phyloP scores from a whole-genome alignment of 768 basidiomycete species.

The Psilocybe azurescens region DNA sequence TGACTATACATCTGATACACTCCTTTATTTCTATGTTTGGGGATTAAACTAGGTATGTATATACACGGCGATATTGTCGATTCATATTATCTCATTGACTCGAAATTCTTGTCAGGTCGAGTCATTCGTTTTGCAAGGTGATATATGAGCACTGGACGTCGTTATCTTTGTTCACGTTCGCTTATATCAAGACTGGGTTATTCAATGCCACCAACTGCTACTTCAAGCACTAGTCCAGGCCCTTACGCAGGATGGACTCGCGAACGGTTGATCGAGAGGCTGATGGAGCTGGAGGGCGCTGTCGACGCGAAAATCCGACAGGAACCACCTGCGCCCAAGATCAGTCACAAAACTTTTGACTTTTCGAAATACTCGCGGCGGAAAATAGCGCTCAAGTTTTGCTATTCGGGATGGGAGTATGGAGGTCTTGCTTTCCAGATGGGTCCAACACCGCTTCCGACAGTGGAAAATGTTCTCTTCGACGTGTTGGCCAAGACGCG shows the following conservation, averaged over 20 bases:
- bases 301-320: constrained; percentile 3
- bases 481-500: constrained; percentile 78
- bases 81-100: too few species aligned
- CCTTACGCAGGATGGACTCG: constrained; percentile 47
- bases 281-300: constrained; percentile 59
- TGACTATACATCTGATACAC: too few species aligned
- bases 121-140: background rate
- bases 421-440: constrained; percentile 87
- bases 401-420: constrained; percentile 92
- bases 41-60: too few species aligned
- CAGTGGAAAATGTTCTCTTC: constrained; percentile 89
- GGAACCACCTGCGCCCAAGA: constrained; percentile 28
- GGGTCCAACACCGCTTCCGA: constrained; percentile 74
- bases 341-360: constrained; percentile 48
- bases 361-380: constrained; percentile 74
- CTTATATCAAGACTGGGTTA: constrained; percentile 22
- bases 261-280: constrained; percentile 71
- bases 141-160: constrained; percentile 24
- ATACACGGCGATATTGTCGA: too few species aligned
- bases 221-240: constrained; percentile 33
- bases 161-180: constrained; percentile 22
- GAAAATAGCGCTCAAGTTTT: constrained; percentile 94
- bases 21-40: too few species aligned
- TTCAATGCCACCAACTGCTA: constrained; percentile 22
- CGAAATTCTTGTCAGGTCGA: background rate